Evolutionary conservation across 2,329 filamentous ascomycete species (phyloP).

Genomic region (Fusarium subtropicale): DNA sequence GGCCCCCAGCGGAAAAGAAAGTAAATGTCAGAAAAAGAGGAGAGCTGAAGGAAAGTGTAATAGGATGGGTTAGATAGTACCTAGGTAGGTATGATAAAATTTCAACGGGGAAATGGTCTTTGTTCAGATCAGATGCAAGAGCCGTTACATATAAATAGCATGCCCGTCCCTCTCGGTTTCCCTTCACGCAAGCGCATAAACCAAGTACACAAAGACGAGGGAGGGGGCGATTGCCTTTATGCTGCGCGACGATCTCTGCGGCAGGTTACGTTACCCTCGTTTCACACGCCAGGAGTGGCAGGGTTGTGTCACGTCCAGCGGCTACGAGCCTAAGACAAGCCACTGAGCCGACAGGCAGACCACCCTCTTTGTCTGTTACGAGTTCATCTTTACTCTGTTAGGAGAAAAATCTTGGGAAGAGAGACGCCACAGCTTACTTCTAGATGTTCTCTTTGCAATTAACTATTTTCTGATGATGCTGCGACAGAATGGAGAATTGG

Average conservation of each 20-base stretch:
- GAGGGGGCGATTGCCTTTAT: constrained; percentile 17
- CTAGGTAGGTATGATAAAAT: neutral
- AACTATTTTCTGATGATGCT: neutral
- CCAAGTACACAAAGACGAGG: constrained; percentile 20
- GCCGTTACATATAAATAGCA: constrained; percentile 21
- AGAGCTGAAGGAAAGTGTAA: neutral
- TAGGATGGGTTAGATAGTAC: neutral
- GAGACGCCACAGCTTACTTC: constrained; percentile 17
- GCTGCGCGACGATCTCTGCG: constrained; percentile 38
- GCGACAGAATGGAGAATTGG: neutral
- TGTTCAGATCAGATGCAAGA: constrained; percentile 1
- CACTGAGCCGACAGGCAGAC: constrained; percentile 2
- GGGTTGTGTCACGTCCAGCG: constrained; percentile 31
- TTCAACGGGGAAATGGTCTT: constrained; percentile 4
- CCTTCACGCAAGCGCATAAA: constrained; percentile 18
- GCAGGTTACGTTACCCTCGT: constrained; percentile 42
- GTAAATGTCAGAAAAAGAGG: neutral
- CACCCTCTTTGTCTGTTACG: constrained; percentile 23
- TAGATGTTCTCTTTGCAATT: neutral
- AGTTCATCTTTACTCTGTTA: constrained; percentile 13
- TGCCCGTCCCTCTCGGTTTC: constrained; percentile 5
- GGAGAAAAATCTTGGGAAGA: neutral
- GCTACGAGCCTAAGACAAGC: constrained; percentile 28
- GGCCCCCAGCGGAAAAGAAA: constrained; percentile 11
- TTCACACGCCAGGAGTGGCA: constrained; percentile 36